A percentile compares a stretch with the other conserved stretches of the same genome.
Evolutionary conservation across 164 flowering plant species (phyloP).

Genomic region (Annona cherimola): DNA sequence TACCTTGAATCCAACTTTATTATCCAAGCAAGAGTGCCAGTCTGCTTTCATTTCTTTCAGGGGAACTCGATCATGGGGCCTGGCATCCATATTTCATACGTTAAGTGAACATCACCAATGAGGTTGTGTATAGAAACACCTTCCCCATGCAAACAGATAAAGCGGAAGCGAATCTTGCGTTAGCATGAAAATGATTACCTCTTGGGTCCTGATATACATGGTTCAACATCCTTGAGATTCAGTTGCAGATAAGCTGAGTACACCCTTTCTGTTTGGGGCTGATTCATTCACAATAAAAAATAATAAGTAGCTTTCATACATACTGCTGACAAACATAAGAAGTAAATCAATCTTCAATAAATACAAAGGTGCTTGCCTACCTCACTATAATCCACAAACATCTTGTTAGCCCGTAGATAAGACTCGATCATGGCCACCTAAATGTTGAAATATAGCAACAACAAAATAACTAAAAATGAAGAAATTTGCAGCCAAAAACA

Average conservation of each 20-base stretch:
- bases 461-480: background rate
- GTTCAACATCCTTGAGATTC: conserved; percentile 75
- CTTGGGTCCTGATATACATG: conserved; percentile 93
- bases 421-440: conserved; percentile 84
- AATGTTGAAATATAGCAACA: background rate
- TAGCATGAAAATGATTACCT: conserved; percentile 33
- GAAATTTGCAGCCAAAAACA: background rate
- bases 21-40: conserved; percentile 90
- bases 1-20: conserved; percentile 92
- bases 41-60: conserved; percentile 87
- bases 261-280: conserved; percentile 77
- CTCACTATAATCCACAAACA: conserved; percentile 88
- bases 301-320: too few species aligned
- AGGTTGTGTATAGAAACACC: background rate
- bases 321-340: too few species aligned
- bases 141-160: background rate
- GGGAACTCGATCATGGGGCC: conserved; percentile 91
- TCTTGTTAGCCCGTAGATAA: conserved; percentile 76
- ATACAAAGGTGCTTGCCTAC: conserved; percentile 20
- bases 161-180: background rate
- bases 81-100: conserved; percentile 21
- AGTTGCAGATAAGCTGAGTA: conserved; percentile 75
- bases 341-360: background rate
- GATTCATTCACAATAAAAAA: conserved; percentile 17
- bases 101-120: background rate